Base-by-base conservation (phyloP, 768 basidiomycete species). In the Omphalotus guepiniiformis region DNA sequence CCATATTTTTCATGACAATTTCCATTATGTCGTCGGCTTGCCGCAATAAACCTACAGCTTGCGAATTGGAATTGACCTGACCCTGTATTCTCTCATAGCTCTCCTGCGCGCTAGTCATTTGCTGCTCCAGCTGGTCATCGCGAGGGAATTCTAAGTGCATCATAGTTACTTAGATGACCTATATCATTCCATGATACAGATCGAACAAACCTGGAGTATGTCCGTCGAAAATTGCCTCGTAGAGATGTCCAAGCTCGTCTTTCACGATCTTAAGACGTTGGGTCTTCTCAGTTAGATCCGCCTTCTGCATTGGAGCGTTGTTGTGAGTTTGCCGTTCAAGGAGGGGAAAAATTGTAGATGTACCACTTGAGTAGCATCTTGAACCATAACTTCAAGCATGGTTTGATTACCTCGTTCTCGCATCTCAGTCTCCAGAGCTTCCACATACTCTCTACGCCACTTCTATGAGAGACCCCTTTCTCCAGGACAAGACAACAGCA, bases 101-200 rank as follows among this genome's bases (percentile, higher is more conserved):
- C 21, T 43, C 55, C 25, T 68, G 61, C 0, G 67, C 66, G 22
- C 55, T 57, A 15, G 60, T 53, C 15, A 73, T 54, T 30, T 69
- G 58, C 37, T 69, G 61, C 53, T 74, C 71, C n/a, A 74, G 59
- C 19, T 56, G 59, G 50, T 74, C 73, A 37, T 74, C 73, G 50
- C 73, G 72, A 26, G 72, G 72, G 49, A 71, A 76, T 16, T 64
- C 74, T 70, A 45, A 22, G n/a, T n/a, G n/a, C n/a, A n/a, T n/a
- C n/a, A n/a, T n/a, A n/a, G 47, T 27, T 38, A 42, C 18, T 38
- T 12, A 34, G 28, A 9, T 11, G 30, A 21, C 22, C 28, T 36
- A 49, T 39, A 34, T 38, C n/a, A 11, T 18, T 18, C 19, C 34
- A 35, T 18, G 9, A 15, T 40, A 8, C 13, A 40, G 8, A 18